phyloP scores from a whole-genome alignment of 768 basidiomycete genomes.

The Rhodotorula graminis region DNA sequence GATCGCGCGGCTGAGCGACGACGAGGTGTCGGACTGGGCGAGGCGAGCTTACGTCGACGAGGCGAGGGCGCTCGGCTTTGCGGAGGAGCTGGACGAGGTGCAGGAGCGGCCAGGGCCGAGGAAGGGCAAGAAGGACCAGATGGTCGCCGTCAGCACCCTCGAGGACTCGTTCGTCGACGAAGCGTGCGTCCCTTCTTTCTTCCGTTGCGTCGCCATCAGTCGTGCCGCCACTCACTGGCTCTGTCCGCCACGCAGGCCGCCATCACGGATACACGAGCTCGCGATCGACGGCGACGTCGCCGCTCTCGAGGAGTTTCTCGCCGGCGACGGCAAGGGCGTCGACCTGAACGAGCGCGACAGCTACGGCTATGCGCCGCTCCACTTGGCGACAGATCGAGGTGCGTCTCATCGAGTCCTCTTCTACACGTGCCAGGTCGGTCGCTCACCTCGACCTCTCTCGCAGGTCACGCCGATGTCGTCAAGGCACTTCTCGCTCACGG shows the following conservation, averaged over 20 bases:
- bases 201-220: neutral
- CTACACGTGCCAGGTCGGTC: no score
- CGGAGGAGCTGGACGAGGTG: neutral
- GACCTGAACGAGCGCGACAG: slow-evolving; percentile 27
- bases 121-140: slow-evolving; percentile 17
- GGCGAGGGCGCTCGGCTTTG: slow-evolving; percentile 1
- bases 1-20: neutral
- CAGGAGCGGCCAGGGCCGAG: neutral
- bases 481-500: slow-evolving; percentile 13
- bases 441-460: no score
- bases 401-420: neutral
- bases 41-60: slow-evolving; percentile 10
- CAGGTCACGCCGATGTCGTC: slow-evolving; percentile 13
- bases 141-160: slow-evolving; percentile 24
- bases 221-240: neutral
- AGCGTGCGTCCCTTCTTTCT: slow-evolving; percentile 8
- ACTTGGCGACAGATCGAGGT: slow-evolving; percentile 36
- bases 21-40: neutral
- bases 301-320: slow-evolving; percentile 10
- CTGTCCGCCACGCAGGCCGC: neutral
- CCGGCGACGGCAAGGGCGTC: neutral
- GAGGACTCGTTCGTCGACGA: slow-evolving; percentile 20
- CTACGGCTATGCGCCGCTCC: slow-evolving; percentile 28
- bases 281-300: slow-evolving; percentile 12
- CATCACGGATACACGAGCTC: slow-evolving; percentile 27